Percentiles rank a stretch among this genome's conserved stretches.
These are phyloP conservation scores for Sporothrix pallida DNA, from an alignment of 2,329 filamentous ascomycete genomes.

Conservation along the genomic window DNA sequence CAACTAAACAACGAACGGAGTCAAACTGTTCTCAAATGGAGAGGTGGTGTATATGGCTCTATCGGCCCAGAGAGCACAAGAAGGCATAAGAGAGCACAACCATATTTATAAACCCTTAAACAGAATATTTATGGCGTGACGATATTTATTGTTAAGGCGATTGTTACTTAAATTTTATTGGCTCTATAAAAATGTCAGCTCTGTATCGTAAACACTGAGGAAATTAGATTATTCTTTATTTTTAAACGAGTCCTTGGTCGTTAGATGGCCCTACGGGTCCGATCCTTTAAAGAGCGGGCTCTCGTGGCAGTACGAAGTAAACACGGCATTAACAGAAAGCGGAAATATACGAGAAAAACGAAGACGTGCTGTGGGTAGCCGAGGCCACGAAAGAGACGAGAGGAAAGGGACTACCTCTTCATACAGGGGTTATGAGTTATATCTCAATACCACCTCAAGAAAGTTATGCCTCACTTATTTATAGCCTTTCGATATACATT, in stretches of 20 bases:
- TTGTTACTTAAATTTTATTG: not conserved
- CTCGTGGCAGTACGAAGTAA: not conserved
- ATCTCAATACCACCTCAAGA: no score
- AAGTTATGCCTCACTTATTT: no score
- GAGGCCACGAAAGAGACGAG: no score
- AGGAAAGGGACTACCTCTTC: no score
- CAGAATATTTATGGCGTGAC: not conserved
- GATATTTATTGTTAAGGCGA: not conserved
- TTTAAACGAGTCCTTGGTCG: not conserved
- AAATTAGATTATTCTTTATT: not conserved
- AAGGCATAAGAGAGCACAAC: not conserved
- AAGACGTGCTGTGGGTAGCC: no score
- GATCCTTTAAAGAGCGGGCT: constrained; percentile 9
- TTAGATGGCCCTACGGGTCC: not conserved
- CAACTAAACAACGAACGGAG: no score
- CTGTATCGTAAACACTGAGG: not conserved
- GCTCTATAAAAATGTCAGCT: not conserved
- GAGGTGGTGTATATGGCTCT: not conserved
- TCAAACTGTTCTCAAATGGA: no score
- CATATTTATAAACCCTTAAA: not conserved
- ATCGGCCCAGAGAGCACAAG: not conserved
- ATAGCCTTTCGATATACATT: no score
- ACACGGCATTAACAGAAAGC: not conserved
- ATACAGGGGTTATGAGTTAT: no score
- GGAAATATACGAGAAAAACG: not conserved